Conservation (phyloP, 352 stramenopile species). For the Phytophthora pinifolia region DNA sequence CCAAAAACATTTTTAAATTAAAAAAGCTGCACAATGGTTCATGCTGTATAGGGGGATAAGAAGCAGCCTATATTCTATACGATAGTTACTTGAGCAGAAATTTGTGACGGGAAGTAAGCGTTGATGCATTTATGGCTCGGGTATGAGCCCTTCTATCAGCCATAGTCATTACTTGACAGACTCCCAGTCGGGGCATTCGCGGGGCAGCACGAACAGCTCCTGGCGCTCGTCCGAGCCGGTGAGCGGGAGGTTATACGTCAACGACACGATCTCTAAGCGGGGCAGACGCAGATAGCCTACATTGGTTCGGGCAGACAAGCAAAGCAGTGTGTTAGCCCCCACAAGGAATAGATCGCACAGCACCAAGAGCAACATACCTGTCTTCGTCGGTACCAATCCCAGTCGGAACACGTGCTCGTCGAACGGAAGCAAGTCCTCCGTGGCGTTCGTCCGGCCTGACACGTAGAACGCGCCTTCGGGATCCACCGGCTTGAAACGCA, state of each 20-base stretch:
- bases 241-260: slow-evolving; percentile 66
- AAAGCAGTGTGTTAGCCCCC: slow-evolving; percentile 11
- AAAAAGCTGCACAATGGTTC: too few species aligned
- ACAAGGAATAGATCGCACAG: neutral
- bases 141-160: neutral
- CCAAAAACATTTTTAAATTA: too few species aligned
- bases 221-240: slow-evolving; percentile 68
- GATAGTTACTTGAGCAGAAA: too few species aligned
- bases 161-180: slow-evolving; percentile 6
- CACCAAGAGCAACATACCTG: slow-evolving; percentile 53
- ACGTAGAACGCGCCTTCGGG: slow-evolving; percentile 78
- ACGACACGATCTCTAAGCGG: slow-evolving; percentile 74
- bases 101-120: neutral
- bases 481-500: slow-evolving; percentile 72
- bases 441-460: slow-evolving; percentile 67
- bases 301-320: neutral
- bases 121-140: slow-evolving; percentile 5
- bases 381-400: slow-evolving; percentile 75
- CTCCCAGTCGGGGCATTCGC: slow-evolving; percentile 52
- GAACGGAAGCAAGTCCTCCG: slow-evolving; percentile 73
- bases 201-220: slow-evolving; percentile 75
- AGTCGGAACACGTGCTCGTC: slow-evolving; percentile 66
- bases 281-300: slow-evolving; percentile 69
- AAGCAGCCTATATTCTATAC: too few species aligned
- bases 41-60: too few species aligned